phyloP scores from a whole-genome alignment of 352 stramenopile genomes.

The Globisporangium alternatum region DNA sequence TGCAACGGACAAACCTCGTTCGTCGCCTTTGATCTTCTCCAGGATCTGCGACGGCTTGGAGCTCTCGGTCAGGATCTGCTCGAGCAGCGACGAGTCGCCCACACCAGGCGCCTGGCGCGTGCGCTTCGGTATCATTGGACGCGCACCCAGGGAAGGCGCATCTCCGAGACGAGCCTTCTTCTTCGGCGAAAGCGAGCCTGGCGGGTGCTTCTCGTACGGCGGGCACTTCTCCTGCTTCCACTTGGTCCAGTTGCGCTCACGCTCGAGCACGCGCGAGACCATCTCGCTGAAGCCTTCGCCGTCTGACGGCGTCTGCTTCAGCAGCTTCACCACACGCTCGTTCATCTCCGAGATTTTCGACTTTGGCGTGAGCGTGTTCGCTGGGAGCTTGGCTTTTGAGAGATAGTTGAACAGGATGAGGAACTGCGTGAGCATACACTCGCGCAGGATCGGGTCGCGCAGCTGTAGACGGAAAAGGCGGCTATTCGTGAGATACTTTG shows the following conservation, averaged over 20 bases:
- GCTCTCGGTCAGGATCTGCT: constrained; percentile 78
- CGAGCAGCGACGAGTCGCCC: constrained; percentile 47
- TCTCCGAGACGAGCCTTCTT: constrained; percentile 47
- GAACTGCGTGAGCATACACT: constrained; percentile 89
- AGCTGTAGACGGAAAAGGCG: constrained; percentile 89
- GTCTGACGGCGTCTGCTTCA: constrained; percentile 85
- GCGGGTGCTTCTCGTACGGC: constrained; percentile 60
- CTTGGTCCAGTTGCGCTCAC: constrained; percentile 88
- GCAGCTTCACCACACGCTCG: constrained; percentile 70
- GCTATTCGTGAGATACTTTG: constrained; percentile 92
- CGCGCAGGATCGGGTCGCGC: constrained; percentile 84
- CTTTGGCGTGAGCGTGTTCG: constrained; percentile 48
- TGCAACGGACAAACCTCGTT: constrained; percentile 35
- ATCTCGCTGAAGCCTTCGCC: constrained; percentile 88
- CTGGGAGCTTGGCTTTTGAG: constrained; percentile 49
- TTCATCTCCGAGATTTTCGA: constrained; percentile 55
- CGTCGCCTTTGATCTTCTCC: constrained; percentile 69
- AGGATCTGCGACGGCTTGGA: constrained; percentile 72
- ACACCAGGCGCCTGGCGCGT: constrained; percentile 5
- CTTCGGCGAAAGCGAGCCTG: constrained; percentile 20
- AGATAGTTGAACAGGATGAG: constrained; percentile 82
- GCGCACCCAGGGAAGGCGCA: constrained; percentile 20
- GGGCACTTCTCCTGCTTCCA: constrained; percentile 91
- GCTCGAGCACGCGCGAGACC: constrained; percentile 79
- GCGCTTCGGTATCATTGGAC: constrained; percentile 23